Evolutionary conservation across 805 yeast species (phyloP).

Genomic region (Cyberlindnera xishuangbannaensis): DNA sequence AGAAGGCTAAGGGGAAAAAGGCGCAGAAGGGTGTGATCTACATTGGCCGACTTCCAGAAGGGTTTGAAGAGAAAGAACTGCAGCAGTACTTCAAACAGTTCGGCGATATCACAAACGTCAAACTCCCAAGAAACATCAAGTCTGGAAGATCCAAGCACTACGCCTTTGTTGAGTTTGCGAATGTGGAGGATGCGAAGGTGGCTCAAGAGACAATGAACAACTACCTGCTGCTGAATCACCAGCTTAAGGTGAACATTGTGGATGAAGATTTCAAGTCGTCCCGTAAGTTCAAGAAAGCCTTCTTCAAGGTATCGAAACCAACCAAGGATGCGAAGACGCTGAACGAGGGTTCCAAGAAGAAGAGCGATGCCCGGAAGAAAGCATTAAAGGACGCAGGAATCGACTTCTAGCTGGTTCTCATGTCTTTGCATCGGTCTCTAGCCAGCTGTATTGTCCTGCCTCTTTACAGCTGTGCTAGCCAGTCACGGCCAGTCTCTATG

Average conservation of each 20-base stretch:
- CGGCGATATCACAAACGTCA: slow-evolving; percentile 74
- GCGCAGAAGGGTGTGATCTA: slow-evolving; percentile 65
- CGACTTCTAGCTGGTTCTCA: slow-evolving; percentile 24
- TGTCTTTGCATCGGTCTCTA: too few species aligned
- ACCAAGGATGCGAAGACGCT: slow-evolving; percentile 28
- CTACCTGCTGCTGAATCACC: slow-evolving; percentile 82
- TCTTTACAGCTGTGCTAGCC: too few species aligned
- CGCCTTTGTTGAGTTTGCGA: slow-evolving; percentile 81
- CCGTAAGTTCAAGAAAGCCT: slow-evolving; percentile 30
- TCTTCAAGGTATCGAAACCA: slow-evolving; percentile 26
- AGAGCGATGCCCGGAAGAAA: slow-evolving; percentile 29
- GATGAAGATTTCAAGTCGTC: slow-evolving; percentile 39
- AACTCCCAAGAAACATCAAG: slow-evolving; percentile 82
- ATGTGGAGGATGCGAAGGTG: slow-evolving; percentile 69
- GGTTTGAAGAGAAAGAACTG: slow-evolving; percentile 77
- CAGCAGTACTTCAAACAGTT: slow-evolving; percentile 82
- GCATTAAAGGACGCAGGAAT: slow-evolving; percentile 33
- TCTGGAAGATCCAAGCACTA: slow-evolving; percentile 90
- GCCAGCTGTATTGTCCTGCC: too few species aligned
- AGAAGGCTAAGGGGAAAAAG: slow-evolving; percentile 22
- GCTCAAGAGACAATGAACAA: slow-evolving; percentile 97
- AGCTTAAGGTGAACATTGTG: slow-evolving; percentile 62
- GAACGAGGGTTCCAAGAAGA: slow-evolving; percentile 27
- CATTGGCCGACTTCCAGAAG: slow-evolving; percentile 89
- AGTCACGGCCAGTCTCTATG: too few species aligned